Conservation (phyloP, 108 stramenopile genomes). For the Cyclotella choctawhatcheeana region DNA sequence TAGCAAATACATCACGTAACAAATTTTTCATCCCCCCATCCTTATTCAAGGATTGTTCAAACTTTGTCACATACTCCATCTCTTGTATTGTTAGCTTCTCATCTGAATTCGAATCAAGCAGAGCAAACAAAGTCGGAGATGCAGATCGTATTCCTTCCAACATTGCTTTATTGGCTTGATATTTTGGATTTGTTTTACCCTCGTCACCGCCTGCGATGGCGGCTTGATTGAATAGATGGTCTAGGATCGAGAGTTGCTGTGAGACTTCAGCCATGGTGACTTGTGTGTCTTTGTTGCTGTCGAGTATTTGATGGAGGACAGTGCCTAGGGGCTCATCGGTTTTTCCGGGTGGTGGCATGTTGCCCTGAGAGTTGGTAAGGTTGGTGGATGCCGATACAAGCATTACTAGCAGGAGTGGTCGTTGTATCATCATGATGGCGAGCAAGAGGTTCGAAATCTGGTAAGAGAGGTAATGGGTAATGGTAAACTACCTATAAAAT, state of each 20-base stretch:
- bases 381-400: neutral
- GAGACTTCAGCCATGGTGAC: constrained; percentile 30
- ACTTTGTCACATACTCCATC: constrained; percentile 25
- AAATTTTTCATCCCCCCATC: constrained; percentile 30
- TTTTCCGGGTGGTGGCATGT: neutral
- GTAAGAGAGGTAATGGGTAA: too few species aligned
- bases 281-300: constrained; percentile 35
- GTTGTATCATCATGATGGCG: too few species aligned
- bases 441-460: too few species aligned
- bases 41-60: constrained; percentile 38
- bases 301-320: constrained; percentile 27
- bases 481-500: too few species aligned
- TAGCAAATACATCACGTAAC: constrained; percentile 27
- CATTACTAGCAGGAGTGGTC: constrained; percentile 5
- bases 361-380: neutral
- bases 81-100: constrained; percentile 13
- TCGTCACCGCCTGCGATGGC: neutral
- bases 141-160: constrained; percentile 14
- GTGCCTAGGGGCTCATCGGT: constrained; percentile 16
- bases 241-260: constrained; percentile 21
- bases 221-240: constrained; percentile 6
- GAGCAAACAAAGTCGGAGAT: constrained; percentile 23
- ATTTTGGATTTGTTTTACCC: constrained; percentile 9
- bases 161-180: neutral
- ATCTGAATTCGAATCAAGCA: constrained; percentile 31